Evolutionary conservation across 1,284 basidiomycete genomes (phyloP).

Genomic region (Ustilago vetiveriae): DNA sequence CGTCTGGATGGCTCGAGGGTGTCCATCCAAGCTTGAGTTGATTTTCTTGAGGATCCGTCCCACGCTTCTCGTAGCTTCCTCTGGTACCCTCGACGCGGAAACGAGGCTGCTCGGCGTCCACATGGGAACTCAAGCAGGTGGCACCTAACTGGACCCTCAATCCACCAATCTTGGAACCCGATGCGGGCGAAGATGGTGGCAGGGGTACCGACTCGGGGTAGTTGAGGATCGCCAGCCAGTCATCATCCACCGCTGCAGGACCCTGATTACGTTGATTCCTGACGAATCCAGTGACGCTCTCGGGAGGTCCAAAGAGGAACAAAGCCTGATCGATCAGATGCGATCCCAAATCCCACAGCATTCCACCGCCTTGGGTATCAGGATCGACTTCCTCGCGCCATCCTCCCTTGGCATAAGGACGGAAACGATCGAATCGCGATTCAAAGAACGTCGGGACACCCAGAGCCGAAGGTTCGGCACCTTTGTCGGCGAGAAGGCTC

Average conservation of each 20-base stretch:
- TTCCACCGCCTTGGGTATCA: slow-evolving; percentile 58
- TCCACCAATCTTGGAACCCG: slow-evolving; percentile 55
- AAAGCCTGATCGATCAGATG: slow-evolving; percentile 64
- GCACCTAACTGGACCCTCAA: slow-evolving; percentile 55
- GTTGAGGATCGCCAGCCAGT: slow-evolving; percentile 58
- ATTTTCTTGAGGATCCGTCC: slow-evolving; percentile 64
- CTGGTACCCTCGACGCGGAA: slow-evolving; percentile 60
- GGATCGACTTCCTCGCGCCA: slow-evolving; percentile 63
- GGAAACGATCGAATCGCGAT: slow-evolving; percentile 63
- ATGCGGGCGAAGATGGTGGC: slow-evolving; percentile 44
- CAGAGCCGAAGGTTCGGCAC: slow-evolving; percentile 49
- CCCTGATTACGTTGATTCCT: slow-evolving; percentile 58
- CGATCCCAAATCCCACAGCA: slow-evolving; percentile 64
- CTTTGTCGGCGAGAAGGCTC: slow-evolving; percentile 48
- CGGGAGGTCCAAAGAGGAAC: slow-evolving; percentile 60
- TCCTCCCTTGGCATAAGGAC: slow-evolving; percentile 62
- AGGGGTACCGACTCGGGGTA: slow-evolving; percentile 53
- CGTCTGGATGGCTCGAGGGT: slow-evolving; percentile 49
- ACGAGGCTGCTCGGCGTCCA: slow-evolving; percentile 58
- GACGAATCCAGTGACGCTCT: slow-evolving; percentile 55
- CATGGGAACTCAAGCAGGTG: slow-evolving; percentile 58
- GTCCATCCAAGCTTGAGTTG: slow-evolving; percentile 64
- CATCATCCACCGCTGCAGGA: slow-evolving; percentile 57
- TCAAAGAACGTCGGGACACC: slow-evolving; percentile 61
- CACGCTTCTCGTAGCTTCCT: slow-evolving; percentile 61